Conservation (phyloP, 768 basidiomycete species). For the Russula abietina region DNA sequence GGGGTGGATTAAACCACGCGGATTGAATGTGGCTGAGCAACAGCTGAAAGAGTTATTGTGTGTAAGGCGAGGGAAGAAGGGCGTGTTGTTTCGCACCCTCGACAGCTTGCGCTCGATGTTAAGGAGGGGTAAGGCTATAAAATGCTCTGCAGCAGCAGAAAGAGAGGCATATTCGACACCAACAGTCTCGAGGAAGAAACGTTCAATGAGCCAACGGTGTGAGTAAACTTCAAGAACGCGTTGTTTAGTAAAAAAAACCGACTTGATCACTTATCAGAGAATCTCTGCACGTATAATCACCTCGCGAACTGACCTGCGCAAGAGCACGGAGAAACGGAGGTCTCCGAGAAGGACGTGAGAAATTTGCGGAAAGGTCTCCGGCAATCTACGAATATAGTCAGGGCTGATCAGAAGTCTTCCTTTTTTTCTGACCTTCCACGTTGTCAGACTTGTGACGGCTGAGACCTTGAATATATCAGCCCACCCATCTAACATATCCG, state of each 20-base stretch:
- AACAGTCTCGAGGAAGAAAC: constrained; percentile 46
- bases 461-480: constrained; percentile 47
- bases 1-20: constrained; percentile 61
- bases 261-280: constrained; percentile 10
- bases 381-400: constrained; percentile 34
- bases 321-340: constrained; percentile 59
- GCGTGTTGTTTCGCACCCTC: constrained; percentile 30
- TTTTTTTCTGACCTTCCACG: constrained; percentile 53
- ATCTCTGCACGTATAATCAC: constrained; percentile 13
- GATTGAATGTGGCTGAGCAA: constrained; percentile 53
- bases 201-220: constrained; percentile 52
- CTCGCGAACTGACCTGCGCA: constrained; percentile 44
- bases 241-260: constrained; percentile 1
- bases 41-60: constrained; percentile 37
- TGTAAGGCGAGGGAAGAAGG: background rate
- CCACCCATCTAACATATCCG: constrained; percentile 48
- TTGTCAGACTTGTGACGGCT: constrained; percentile 39
- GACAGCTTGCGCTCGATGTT: constrained; percentile 38
- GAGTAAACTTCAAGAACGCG: constrained; percentile 36
- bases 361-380: constrained; percentile 48
- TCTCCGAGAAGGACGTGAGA: constrained; percentile 35
- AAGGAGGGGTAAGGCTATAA: constrained; percentile 34
- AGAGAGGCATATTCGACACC: constrained; percentile 50
- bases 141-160: constrained; percentile 35
- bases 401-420: background rate